Base-by-base conservation (phyloP, 371 early-diverging fungal genomes). In the Gilbertella persicaria region DNA sequence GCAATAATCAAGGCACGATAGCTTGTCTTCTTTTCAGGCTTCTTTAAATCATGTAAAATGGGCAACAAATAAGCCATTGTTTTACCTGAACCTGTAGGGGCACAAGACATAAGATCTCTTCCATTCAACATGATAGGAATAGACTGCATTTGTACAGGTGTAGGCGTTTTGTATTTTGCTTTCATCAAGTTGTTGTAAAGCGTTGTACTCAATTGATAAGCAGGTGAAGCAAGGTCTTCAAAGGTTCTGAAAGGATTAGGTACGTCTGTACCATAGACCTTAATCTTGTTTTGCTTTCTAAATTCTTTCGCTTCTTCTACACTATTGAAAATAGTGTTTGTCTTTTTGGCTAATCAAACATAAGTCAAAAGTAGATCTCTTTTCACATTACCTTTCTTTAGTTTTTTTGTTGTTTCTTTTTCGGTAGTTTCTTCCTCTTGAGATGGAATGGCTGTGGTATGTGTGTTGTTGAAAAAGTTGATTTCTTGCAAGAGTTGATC, bases 41-140 rank as follows among this genome's bases (percentile, higher is more conserved):
- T 71, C 42, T 89, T 83, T 44, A 96, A 67, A 48, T 87, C 80
- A 50, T 94, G 90, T 51, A 98, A 58, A 9, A 98, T 92, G 2
- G 99, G 98, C 19, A 99, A 66, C 26, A 95, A 58, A 64, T 92
- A 99, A 1, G 98, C 95, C 66, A 98, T 69, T 3, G 99, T 99
- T 78, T 99, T 99, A 68, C 99, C 99, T n/a, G 96, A 93, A 62
- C 98, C 97, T 1, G 98, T 98, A 21, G 94, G 91, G 0, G 99
- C 96, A 67, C 92, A 89, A 0, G 92, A 94, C 84, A 98, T 90
- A 3, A 97, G 10, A 67, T 95, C 95, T n/a, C 95, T 82, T 29
- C 82, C 84, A 29, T 88, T 83, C 19, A 91, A 62, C 58, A 92
- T 78, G 36, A 91, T 77, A 9, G 98, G 96, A 17, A 95, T 87